Conservation (phyloP, 2,329 filamentous ascomycete species). For the Fusarium sororula region DNA sequence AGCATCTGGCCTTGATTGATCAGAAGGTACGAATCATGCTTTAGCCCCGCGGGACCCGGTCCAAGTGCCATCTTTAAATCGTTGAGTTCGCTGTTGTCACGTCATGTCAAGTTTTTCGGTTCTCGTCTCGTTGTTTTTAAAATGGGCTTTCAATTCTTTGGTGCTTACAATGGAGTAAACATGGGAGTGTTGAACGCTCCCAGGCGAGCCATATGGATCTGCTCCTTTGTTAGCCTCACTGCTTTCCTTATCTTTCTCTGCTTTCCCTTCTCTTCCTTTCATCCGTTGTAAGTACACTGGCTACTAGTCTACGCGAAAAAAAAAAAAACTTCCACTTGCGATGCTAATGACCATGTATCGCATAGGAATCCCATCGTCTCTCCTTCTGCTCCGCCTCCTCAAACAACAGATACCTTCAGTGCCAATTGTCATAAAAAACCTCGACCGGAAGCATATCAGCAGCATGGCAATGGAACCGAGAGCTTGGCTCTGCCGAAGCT, state of each 20-base stretch:
- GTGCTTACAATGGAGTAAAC: neutral
- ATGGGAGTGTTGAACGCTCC: neutral
- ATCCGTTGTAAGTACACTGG: neutral
- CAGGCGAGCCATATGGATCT: neutral
- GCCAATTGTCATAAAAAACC: neutral
- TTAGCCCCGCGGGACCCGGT: too few species aligned
- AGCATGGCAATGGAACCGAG: neutral
- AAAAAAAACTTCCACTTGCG: too few species aligned
- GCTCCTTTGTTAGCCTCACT: neutral
- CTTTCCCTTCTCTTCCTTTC: neutral
- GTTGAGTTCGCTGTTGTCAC: neutral
- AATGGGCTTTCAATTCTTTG: neutral
- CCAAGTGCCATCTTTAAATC: neutral
- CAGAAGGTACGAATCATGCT: neutral
- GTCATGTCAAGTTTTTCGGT: neutral
- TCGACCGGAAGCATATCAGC: neutral
- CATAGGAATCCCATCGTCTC: neutral
- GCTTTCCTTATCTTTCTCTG: neutral
- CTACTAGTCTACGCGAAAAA: too few species aligned
- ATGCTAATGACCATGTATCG: neutral
- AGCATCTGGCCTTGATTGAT: neutral
- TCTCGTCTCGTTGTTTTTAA: neutral
- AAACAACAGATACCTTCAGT: neutral
- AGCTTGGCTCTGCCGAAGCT: neutral
- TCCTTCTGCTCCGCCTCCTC: neutral